A percentile compares a stretch with the other conserved stretches of the same genome.
These are phyloP conservation scores for Vachellia collinsii DNA, from an alignment of 306 rosid genomes.

Conservation along the genomic window DNA sequence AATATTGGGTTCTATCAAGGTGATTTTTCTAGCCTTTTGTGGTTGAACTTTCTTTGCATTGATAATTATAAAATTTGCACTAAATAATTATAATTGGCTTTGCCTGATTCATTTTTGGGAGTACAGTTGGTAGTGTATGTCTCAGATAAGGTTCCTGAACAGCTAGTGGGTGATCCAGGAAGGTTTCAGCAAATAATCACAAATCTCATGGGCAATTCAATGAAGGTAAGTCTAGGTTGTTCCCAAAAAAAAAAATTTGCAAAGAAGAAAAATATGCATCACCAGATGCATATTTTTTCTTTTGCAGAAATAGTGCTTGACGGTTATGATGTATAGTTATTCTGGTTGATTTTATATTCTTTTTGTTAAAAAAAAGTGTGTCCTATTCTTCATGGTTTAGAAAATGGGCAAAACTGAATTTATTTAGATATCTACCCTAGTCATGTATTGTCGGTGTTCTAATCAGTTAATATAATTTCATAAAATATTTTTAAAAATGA, in stretches of 20 bases:
- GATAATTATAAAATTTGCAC: conserved; percentile 21
- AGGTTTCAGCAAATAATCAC: conserved; percentile 85
- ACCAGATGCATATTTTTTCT: conserved; percentile 1
- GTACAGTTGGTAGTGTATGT: conserved; percentile 75
- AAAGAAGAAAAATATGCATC: background rate
- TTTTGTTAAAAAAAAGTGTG: conserved; percentile 10
- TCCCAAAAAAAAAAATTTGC: background rate
- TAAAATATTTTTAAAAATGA: conserved; percentile 9
- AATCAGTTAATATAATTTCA: background rate
- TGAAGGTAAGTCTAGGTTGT: conserved; percentile 54
- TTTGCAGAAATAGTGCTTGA: background rate
- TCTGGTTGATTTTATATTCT: background rate
- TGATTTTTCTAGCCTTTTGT: conserved; percentile 41
- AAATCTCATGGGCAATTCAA: conserved; percentile 83
- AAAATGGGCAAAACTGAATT: conserved; percentile 5
- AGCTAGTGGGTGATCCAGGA: conserved; percentile 83
- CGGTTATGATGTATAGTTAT: background rate
- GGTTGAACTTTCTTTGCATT: background rate
- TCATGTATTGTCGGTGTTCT: conserved; percentile 7
- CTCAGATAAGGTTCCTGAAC: conserved; percentile 74
- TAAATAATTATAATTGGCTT: conserved; percentile 35
- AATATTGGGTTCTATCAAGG: no score
- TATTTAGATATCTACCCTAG: background rate
- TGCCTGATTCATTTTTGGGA: conserved; percentile 40
- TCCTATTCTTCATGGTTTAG: background rate